These are phyloP conservation scores for Phlegmacium glaucopus DNA, from an alignment of 768 basidiomycete genomes.

Conservation along the genomic window DNA sequence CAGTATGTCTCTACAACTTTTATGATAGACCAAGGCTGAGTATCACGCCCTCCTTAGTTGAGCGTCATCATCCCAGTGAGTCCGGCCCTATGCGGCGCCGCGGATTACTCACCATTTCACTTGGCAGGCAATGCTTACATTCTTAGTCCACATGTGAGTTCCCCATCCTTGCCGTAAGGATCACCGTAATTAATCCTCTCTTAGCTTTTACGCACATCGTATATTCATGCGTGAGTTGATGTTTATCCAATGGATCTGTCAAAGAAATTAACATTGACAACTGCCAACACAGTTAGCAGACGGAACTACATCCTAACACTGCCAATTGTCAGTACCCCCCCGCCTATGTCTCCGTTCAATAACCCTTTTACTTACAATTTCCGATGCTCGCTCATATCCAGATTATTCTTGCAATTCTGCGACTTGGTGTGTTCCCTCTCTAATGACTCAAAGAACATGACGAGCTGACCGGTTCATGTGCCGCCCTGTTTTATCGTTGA, in stretches of 20 bases:
- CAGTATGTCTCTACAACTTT: slow-evolving; percentile 8
- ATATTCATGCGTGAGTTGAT: slow-evolving; percentile 35
- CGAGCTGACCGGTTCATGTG: too few species aligned
- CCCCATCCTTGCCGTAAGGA: not conserved
- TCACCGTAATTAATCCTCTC: not conserved
- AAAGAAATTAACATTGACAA: not conserved
- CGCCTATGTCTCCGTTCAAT: not conserved
- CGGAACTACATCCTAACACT: slow-evolving; percentile 28
- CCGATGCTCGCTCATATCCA: slow-evolving; percentile 3
- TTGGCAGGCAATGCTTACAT: slow-evolving; percentile 27
- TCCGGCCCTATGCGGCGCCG: not conserved
- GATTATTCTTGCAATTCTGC: slow-evolving; percentile 18
- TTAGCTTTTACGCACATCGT: slow-evolving; percentile 35
- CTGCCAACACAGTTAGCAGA: slow-evolving; percentile 29
- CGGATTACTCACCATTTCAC: not conserved
- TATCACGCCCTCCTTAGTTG: too few species aligned
- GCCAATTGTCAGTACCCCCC: slow-evolving; percentile 26
- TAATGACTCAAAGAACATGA: not conserved
- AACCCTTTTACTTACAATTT: not conserved
- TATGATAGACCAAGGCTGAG: too few species aligned
- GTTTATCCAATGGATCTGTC: not conserved
- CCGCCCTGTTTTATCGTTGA: not conserved
- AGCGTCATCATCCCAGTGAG: slow-evolving; percentile 18
- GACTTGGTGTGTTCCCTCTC: not conserved
- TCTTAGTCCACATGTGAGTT: slow-evolving; percentile 26